Evolutionary conservation across 2,329 filamentous ascomycete genomes (phyloP).

Genomic region (Zymoseptoria tritici): DNA sequence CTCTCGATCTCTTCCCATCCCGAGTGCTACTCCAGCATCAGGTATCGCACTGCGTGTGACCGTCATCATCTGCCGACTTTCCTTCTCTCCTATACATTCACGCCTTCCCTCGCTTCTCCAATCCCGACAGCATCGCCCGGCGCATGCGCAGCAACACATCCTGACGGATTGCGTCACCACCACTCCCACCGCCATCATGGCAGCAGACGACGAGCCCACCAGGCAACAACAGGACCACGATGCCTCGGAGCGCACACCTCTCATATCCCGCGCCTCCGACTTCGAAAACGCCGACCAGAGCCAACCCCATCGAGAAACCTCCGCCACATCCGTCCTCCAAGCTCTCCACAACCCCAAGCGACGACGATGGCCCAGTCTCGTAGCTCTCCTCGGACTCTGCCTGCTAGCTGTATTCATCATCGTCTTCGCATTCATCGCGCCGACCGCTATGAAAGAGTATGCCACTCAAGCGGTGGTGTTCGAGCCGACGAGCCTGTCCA

Average conservation of each 20-base stretch:
- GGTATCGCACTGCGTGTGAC: not conserved
- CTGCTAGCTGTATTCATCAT: conserved; percentile 61
- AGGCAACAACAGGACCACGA: not conserved
- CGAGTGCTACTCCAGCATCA: not conserved
- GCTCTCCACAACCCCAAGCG: conserved; percentile 33
- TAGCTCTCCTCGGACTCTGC: conserved; percentile 63
- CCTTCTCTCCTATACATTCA: not conserved
- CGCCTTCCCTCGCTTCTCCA: not conserved
- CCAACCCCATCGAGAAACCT: conserved; percentile 19
- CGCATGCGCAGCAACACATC: not conserved
- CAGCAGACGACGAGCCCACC: not conserved
- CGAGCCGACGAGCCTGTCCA: conserved; percentile 72
- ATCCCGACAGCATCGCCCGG: not conserved
- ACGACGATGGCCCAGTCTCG: conserved; percentile 65
- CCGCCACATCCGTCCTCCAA: conserved; percentile 14
- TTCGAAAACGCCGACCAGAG: conserved; percentile 12
- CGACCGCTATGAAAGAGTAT: conserved; percentile 75
- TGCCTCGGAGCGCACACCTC: not conserved
- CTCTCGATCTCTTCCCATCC: not conserved
- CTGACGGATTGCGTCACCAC: not conserved
- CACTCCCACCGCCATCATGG: not conserved
- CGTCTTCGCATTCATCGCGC: conserved; percentile 70
- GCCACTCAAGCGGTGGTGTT: conserved; percentile 75
- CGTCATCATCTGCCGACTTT: not conserved
- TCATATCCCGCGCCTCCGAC: not conserved